Evolutionary conservation across 129 eudicot genomes (phyloP), one percentile per base, ranked within the genome.

Genomic region (Ambrosia artemisiifolia): DNA sequence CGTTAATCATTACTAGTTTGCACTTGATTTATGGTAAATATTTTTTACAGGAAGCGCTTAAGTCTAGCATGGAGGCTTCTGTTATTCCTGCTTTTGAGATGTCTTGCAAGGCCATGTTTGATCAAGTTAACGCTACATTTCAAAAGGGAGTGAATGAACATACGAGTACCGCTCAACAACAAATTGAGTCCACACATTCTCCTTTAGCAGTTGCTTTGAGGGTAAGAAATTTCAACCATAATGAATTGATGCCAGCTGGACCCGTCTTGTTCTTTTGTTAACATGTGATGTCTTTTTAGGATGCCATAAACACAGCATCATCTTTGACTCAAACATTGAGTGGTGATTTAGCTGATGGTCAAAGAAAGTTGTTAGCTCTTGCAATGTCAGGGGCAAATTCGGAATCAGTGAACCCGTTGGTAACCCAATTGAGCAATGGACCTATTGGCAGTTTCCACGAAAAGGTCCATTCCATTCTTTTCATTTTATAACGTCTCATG

Each of bases 81-180:
- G 82, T 95, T 17, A 76, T 95, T 51, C 99, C 99, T 72, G 96
- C 95, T n/a, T 95, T 95, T 62, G 99, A 95, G 88, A 83, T 81
- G 96, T 86, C 99, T 16, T 95, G 99, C 78, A 84, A 83, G 80
- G 80, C 96, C 63, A 91, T 95, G 96, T 95, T 95, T 77, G 96
- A 95, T 78, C 99, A 95, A 86, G 90, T 95, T 67, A 90, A 95
- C 49, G 74, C 91, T 71, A 77, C 99, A 36, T 95, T 95, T 73
- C 97, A 88, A 73, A 95, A 91, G 81, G 99, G 99, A 43, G 83
- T 91, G 89, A 72, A 69, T 63, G 97, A 95, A 78, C 99, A 95
- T 62, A 81, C 85, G 50, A 67, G 74, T 63, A 88, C 90, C 47
- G 85, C 79, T 53, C 89, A 81, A n/a, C 99, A 91, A 70, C 97